A percentile compares a stretch with the other conserved stretches of the same genome.
These are phyloP conservation scores for Bipolaris cookei DNA, from an alignment of 2,329 filamentous ascomycete genomes.

Conservation along the genomic window DNA sequence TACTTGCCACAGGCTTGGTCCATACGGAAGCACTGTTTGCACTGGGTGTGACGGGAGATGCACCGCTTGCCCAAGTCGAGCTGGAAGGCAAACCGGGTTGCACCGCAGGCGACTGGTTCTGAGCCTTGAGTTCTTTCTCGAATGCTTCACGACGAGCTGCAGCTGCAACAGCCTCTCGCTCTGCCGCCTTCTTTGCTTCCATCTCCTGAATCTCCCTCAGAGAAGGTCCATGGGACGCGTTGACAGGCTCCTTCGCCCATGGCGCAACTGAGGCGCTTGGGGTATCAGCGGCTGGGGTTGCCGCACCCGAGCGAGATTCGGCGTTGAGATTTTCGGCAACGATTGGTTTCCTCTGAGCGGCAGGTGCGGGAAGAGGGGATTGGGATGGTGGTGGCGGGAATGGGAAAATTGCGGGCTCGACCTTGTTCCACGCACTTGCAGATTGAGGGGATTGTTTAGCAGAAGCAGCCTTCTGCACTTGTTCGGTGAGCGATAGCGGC, in stretches of 20 bases:
- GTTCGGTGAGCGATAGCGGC: slow-evolving; percentile 76
- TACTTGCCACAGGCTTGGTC: slow-evolving; percentile 64
- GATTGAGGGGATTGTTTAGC: slow-evolving; percentile 63
- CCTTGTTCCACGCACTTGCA: slow-evolving; percentile 65
- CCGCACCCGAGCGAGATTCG: slow-evolving; percentile 74
- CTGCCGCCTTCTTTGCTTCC: slow-evolving; percentile 90
- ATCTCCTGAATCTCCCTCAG: slow-evolving; percentile 96
- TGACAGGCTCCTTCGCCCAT: slow-evolving; percentile 85
- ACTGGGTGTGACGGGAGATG: slow-evolving; percentile 71
- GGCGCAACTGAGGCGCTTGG: slow-evolving; percentile 80
- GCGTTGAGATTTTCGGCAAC: slow-evolving; percentile 75
- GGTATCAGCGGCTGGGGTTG: slow-evolving; percentile 72
- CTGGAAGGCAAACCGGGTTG: slow-evolving; percentile 82
- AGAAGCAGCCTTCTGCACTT: slow-evolving; percentile 77
- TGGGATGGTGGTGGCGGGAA: slow-evolving; percentile 75
- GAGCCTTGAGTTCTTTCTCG: slow-evolving; percentile 76
- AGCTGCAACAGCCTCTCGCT: slow-evolving; percentile 80
- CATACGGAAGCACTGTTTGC: slow-evolving; percentile 61
- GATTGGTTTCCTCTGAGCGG: slow-evolving; percentile 84
- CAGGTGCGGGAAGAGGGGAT: slow-evolving; percentile 85
- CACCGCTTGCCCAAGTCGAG: slow-evolving; percentile 81
- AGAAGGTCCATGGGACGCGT: slow-evolving; percentile 81
- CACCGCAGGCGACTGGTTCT: slow-evolving; percentile 65
- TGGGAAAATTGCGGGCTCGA: slow-evolving; percentile 76
- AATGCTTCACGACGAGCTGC: slow-evolving; percentile 77